Evolutionary conservation across 2,329 filamentous ascomycete genomes (phyloP), one percentile per base, ranked within the genome.

Genomic region (Ramularia collo-cygni): DNA sequence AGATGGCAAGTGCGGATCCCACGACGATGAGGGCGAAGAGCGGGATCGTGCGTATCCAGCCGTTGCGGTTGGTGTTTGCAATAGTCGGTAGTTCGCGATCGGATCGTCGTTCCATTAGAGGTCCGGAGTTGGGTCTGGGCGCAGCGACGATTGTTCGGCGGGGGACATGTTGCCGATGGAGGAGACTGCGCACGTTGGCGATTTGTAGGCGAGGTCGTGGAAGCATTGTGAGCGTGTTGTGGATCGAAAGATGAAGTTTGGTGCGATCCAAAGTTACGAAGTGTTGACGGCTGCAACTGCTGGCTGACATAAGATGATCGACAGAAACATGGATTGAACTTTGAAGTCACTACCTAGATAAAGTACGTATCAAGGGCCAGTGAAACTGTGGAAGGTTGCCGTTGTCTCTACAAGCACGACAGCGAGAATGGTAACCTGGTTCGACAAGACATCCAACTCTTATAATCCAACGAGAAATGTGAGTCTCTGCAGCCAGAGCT

Each of bases 1-100:
- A 96, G 65, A 98, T 95, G 53, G 83, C 86, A 44, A 93, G 69
- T 51, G 81, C 81, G 51, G 81, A 83, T 40, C 74, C 71, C 35
- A 77, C 75, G 53, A 95, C 78, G 48, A 86, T 70, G 48, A 76
- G 64, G 38, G 83, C 61, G 74, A 96, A 96, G 61, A 94, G 68
- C 38, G 90, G 90, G 24, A 95, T 65, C 1, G 86, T 87, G 54
- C 76, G 76, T 40, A 62, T 46, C 61, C 61, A 64, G 39, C 53
- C 48, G 35, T 42, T 52, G n/a, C 51, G 50, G 32, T 38, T 29
- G 16, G 35, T 31, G 10, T 52, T 48, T n/a, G 52, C 45, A 28
- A 72, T 55, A 19, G 64, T 53, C 12, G 73, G 73, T 2, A 76
- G 65, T 33, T 65, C 72, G 49, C 72, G 69, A 58, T 76, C 72